These are phyloP conservation scores for Nothophaeocryptopus gaeumannii DNA, from an alignment of 2,329 filamentous ascomycete genomes.

Conservation along the genomic window DNA sequence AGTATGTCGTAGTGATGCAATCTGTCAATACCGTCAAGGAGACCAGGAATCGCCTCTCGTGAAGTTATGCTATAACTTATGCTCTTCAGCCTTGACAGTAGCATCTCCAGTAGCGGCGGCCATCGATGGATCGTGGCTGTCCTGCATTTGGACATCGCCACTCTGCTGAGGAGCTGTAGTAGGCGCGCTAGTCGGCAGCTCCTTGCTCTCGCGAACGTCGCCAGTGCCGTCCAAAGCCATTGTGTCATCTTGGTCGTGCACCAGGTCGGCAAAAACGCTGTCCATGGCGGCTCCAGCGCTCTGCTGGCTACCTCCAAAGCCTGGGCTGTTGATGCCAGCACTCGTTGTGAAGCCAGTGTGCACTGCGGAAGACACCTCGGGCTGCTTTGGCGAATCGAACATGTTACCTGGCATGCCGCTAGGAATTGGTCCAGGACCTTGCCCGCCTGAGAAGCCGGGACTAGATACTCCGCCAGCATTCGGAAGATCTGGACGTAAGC, in stretches of 20 bases:
- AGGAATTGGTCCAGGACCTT: conserved; percentile 13
- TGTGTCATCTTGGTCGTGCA: conserved; percentile 33
- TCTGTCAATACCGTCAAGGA: too few species aligned
- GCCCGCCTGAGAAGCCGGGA: conserved; percentile 13
- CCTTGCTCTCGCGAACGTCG: conserved; percentile 20
- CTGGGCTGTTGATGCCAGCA: conserved; percentile 31
- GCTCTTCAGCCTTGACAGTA: conserved; percentile 6
- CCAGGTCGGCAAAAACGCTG: conserved; percentile 37
- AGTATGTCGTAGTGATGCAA: too few species aligned
- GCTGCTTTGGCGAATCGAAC: conserved; percentile 34
- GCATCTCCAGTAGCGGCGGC: neutral
- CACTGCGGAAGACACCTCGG: conserved; percentile 14
- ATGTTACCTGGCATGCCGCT: conserved; percentile 26
- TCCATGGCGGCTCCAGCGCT: conserved; percentile 32
- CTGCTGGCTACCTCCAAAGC: conserved; percentile 33
- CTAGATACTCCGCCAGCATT: conserved; percentile 11
- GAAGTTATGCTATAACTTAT: neutral
- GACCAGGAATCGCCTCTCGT: too few species aligned
- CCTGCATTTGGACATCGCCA: conserved; percentile 1
- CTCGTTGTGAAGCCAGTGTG: conserved; percentile 19
- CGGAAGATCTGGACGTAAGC: conserved; percentile 15
- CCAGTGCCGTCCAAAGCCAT: conserved; percentile 24
- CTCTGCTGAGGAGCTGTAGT: neutral
- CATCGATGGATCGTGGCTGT: neutral
- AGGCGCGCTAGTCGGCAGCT: conserved; percentile 6